Evolutionary conservation across 2,329 filamentous ascomycete species (phyloP).

Genomic region (Pseudogymnoascus sp.): DNA sequence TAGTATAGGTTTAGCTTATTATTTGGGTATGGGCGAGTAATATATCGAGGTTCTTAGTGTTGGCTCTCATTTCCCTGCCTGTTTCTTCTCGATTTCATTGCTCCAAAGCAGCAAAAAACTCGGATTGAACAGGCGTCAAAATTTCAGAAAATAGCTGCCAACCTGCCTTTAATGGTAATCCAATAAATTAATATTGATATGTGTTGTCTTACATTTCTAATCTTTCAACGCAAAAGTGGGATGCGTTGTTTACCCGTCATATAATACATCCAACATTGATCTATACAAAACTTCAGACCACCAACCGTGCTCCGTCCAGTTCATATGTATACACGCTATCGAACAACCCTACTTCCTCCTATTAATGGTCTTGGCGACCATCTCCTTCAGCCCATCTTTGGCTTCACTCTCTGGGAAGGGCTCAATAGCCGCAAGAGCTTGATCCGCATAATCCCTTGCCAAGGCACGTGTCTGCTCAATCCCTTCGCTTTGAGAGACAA

Average conservation of each 20-base stretch:
- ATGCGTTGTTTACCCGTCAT: constrained; percentile 5
- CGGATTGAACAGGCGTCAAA: neutral
- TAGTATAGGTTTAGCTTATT: neutral
- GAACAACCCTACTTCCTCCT: constrained; percentile 60
- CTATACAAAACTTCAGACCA: constrained; percentile 4
- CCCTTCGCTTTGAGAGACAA: constrained; percentile 76
- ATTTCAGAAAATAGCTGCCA: neutral
- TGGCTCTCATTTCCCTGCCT: neutral
- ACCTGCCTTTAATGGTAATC: neutral
- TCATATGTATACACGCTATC: constrained; percentile 9
- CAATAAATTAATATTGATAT: neutral
- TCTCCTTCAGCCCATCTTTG: constrained; percentile 82
- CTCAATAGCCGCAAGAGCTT: constrained; percentile 75
- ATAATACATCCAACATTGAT: constrained; percentile 9
- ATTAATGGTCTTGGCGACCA: constrained; percentile 87
- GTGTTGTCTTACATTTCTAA: neutral
- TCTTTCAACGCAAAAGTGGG: neutral
- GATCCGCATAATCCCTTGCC: constrained; percentile 82
- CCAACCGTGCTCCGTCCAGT: constrained; percentile 2
- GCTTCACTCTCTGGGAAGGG: constrained; percentile 89
- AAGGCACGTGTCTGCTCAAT: constrained; percentile 86
- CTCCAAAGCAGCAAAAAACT: neutral
- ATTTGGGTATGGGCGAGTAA: neutral
- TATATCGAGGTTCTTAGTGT: neutral
- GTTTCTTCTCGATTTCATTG: neutral